Evolutionary conservation across 306 rosid species (phyloP).

Genomic region (Cicer bijugum): DNA sequence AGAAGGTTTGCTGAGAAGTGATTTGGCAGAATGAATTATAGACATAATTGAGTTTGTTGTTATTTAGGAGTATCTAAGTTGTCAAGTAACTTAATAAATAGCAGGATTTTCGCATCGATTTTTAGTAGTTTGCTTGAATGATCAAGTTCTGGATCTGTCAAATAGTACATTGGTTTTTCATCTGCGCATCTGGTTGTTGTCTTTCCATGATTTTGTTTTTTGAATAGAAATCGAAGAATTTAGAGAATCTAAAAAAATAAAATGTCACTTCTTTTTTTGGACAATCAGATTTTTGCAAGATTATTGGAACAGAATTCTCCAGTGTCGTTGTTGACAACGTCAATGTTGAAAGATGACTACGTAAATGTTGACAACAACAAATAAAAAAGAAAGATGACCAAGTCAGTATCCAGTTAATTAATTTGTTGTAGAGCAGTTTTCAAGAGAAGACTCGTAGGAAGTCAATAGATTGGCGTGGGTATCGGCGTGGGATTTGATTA

Average conservation of each 20-base stretch:
- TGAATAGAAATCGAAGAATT: constrained; percentile 27
- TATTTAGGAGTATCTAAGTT: constrained; percentile 52
- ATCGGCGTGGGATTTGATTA: neutral
- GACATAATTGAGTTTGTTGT: constrained; percentile 45
- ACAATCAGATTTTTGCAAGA: constrained; percentile 16
- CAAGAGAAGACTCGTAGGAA: neutral
- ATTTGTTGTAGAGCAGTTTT: neutral
- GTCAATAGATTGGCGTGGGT: neutral
- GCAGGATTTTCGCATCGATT: constrained; percentile 33
- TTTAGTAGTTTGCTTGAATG: constrained; percentile 44
- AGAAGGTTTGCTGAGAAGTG: constrained; percentile 50
- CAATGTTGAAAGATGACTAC: neutral
- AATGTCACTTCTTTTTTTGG: constrained; percentile 13
- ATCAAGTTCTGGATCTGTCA: constrained; percentile 23
- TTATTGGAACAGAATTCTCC: neutral
- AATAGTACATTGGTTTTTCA: constrained; percentile 41
- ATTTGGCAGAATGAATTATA: constrained; percentile 49
- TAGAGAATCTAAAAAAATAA: constrained; percentile 13
- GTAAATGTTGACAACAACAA: neutral
- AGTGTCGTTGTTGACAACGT: neutral
- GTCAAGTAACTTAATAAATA: constrained; percentile 42
- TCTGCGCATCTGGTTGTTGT: constrained; percentile 30
- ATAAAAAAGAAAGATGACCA: neutral
- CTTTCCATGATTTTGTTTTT: constrained; percentile 15
- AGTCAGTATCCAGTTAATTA: neutral